These are phyloP conservation scores for Viola odorata DNA, from an alignment of 345 rosid genomes.

Conservation along the genomic window DNA sequence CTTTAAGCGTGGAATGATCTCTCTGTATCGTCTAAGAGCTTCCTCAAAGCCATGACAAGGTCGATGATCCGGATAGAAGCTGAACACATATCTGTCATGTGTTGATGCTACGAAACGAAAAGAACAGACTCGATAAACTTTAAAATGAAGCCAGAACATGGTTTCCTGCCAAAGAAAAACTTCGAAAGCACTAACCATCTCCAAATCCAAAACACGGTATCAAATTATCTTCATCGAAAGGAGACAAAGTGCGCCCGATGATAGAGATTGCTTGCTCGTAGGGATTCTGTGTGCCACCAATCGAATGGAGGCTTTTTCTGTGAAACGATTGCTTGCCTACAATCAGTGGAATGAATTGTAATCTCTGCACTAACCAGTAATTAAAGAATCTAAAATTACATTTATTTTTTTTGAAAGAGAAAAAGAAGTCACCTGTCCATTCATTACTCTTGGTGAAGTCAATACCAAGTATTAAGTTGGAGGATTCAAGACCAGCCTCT, in stretches of 20 bases:
- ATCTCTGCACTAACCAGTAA: neutral
- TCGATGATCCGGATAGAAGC: conserved; percentile 61
- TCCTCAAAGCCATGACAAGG: conserved; percentile 74
- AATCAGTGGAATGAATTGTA: conserved; percentile 8
- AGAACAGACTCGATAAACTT: conserved; percentile 13
- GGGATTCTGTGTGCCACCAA: conserved; percentile 59
- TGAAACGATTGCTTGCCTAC: conserved; percentile 72
- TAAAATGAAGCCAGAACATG: conserved; percentile 3
- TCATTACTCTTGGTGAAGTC: conserved; percentile 83
- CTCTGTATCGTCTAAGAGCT: conserved; percentile 63
- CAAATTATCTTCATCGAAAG: conserved; percentile 89
- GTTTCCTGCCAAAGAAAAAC: conserved; percentile 1
- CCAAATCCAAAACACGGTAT: conserved; percentile 99
- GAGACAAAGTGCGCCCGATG: conserved; percentile 75
- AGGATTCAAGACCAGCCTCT: conserved; percentile 78
- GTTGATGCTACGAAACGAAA: conserved; percentile 57
- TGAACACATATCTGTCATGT: conserved; percentile 63
- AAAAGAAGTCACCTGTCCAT: conserved; percentile 50
- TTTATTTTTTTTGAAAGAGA: neutral
- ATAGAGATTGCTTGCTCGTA: conserved; percentile 95
- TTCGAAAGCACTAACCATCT: conserved; percentile 51
- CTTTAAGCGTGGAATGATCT: conserved; percentile 65
- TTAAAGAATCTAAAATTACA: neutral
- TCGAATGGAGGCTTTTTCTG: conserved; percentile 75
- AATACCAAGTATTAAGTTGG: conserved; percentile 62